Percentiles rank a stretch among this genome's conserved stretches.
Evolutionary conservation across 305 asterid species (phyloP).

Genomic region (Ruellia speciosa): DNA sequence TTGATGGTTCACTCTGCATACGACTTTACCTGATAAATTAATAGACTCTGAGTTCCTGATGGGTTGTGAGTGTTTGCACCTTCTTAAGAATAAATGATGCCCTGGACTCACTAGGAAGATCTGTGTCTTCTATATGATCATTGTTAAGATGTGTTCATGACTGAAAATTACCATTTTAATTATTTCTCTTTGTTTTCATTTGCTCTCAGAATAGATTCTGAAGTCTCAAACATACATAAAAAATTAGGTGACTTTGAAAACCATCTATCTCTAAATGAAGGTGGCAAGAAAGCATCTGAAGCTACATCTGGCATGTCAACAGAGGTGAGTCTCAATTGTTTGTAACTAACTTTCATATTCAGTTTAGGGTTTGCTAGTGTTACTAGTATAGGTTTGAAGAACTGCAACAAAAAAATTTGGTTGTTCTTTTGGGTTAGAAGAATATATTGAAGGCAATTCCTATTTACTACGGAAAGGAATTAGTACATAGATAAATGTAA

Average conservation of each 20-base stretch:
- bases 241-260: conserved; percentile 48
- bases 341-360: conserved; percentile 1
- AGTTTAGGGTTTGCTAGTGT: conserved; percentile 2
- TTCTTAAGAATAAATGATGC: conserved; percentile 13
- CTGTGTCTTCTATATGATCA: neutral
- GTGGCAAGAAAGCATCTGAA: conserved; percentile 31
- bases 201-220: conserved; percentile 96
- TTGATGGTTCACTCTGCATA: neutral
- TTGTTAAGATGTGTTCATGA: conserved; percentile 12
- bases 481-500: too few species aligned
- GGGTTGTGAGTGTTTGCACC: neutral
- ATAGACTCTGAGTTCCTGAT: too few species aligned
- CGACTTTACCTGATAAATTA: too few species aligned
- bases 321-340: conserved; percentile 45
- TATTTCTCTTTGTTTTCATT: conserved; percentile 41
- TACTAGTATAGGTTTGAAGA: conserved; percentile 13
- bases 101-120: conserved; percentile 13
- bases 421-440: conserved; percentile 9
- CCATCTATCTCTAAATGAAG: conserved; percentile 38
- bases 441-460: neutral
- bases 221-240: conserved; percentile 64
- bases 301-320: conserved; percentile 30
- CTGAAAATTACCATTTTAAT: conserved; percentile 34
- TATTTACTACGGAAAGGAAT: neutral
- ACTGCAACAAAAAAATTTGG: conserved; percentile 8